Evolutionary conservation across 2,329 filamentous ascomycete genomes (phyloP).

Genomic region (Zasmidium cellare): DNA sequence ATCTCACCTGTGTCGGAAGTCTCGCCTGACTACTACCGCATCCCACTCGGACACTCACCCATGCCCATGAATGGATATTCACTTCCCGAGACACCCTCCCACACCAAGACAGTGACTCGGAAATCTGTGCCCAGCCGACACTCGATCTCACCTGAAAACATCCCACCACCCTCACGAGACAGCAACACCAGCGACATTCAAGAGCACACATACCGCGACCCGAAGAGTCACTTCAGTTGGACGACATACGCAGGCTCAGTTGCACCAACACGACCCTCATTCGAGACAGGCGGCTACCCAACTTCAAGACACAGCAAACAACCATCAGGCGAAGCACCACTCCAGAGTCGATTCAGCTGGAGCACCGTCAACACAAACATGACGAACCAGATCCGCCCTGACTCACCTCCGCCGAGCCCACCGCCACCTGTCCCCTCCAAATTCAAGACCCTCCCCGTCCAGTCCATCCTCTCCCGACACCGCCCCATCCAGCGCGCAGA

Average conservation of each 20-base stretch:
- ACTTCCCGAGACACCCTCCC: constrained; percentile 4
- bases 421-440: constrained; percentile 38
- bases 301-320: constrained; percentile 6
- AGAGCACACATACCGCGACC: constrained; percentile 14
- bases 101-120: constrained; percentile 23
- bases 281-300: constrained; percentile 10
- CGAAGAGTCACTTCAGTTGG: constrained; percentile 36
- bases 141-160: constrained; percentile 23
- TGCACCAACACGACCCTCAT: constrained; percentile 19
- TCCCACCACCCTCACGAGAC: constrained; percentile 20
- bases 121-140: constrained; percentile 26
- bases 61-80: constrained; percentile 7
- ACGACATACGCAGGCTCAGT: constrained; percentile 32
- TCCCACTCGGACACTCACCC: constrained; percentile 7
- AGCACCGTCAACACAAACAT: constrained; percentile 41
- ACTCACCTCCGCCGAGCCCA: constrained; percentile 45
- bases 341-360: constrained; percentile 43
- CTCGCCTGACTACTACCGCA: constrained; percentile 1
- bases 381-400: constrained; percentile 37
- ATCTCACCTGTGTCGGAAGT: constrained; percentile 19
- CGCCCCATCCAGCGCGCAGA: constrained; percentile 33
- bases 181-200: constrained; percentile 7
- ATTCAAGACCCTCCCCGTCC: constrained; percentile 25
- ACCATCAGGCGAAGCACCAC: background rate
- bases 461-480: constrained; percentile 36